These are phyloP conservation scores for Mesostigma viride DNA, from an alignment of 139 green algal genomes.

Conservation along the genomic window DNA sequence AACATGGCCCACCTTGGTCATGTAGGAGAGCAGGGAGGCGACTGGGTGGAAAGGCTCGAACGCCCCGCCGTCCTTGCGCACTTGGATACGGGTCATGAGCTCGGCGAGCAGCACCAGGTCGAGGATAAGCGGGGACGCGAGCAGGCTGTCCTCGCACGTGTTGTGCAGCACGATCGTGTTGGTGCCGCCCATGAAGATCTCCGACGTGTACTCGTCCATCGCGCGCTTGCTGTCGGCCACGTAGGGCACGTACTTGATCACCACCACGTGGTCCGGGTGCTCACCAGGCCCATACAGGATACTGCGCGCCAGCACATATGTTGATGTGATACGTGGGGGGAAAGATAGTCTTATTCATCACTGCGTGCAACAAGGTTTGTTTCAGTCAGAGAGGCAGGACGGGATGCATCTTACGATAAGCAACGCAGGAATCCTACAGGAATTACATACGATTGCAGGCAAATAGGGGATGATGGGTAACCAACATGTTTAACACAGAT, in stretches of 20 bases:
- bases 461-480: too few species aligned
- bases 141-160: slow-evolving; percentile 96
- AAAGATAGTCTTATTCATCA: too few species aligned
- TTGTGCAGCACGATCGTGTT: slow-evolving; percentile 99
- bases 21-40: slow-evolving; percentile 80
- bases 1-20: slow-evolving; percentile 86
- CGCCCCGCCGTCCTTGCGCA: slow-evolving; percentile 55
- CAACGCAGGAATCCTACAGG: too few species aligned
- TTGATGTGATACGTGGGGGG: not conserved
- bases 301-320: too few species aligned
- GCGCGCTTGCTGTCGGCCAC: slow-evolving; percentile 94
- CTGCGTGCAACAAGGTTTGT: too few species aligned
- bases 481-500: too few species aligned
- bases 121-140: slow-evolving; percentile 95
- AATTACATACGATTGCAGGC: too few species aligned
- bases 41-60: slow-evolving; percentile 85
- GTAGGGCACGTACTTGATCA: slow-evolving; percentile 99
- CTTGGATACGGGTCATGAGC: slow-evolving; percentile 77
- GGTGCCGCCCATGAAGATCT: slow-evolving; percentile 88
- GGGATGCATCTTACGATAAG: too few species aligned
- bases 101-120: slow-evolving; percentile 95
- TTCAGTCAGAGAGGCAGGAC: too few species aligned
- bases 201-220: slow-evolving; percentile 97
- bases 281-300: slow-evolving; percentile 89
- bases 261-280: slow-evolving; percentile 93